phyloP scores from a whole-genome alignment of 768 basidiomycete genomes.

The Dentipellis sp. region DNA sequence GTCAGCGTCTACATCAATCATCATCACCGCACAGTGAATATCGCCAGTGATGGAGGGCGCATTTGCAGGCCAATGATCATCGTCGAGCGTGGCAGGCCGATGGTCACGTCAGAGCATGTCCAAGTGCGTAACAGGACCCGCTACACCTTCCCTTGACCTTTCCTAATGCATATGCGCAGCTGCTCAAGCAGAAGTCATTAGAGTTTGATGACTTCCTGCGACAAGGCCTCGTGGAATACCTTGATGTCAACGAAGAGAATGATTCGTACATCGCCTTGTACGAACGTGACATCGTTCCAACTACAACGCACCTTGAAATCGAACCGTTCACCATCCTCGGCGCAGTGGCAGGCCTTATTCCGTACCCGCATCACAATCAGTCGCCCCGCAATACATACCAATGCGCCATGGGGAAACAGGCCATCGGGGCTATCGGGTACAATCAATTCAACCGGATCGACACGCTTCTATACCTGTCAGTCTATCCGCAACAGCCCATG shows the following conservation, averaged over 20 bases:
- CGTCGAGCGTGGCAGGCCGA: slow-evolving; percentile 71
- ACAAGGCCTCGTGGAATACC: slow-evolving; percentile 91
- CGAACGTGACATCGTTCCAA: slow-evolving; percentile 72
- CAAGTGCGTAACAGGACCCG: slow-evolving; percentile 33
- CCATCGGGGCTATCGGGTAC: slow-evolving; percentile 96
- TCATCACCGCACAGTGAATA: slow-evolving; percentile 90
- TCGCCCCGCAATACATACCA: slow-evolving; percentile 99
- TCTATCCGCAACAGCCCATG: slow-evolving; percentile 99
- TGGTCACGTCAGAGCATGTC: slow-evolving; percentile 76
- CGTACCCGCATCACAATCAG: slow-evolving; percentile 99
- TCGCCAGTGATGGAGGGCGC: slow-evolving; percentile 93
- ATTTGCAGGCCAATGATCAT: slow-evolving; percentile 98
- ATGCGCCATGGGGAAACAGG: slow-evolving; percentile 99
- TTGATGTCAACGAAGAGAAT: slow-evolving; percentile 99
- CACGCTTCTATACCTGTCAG: slow-evolving; percentile 93
- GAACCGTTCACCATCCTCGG: slow-evolving; percentile 97
- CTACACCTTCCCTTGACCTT: background rate
- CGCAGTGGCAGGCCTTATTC: slow-evolving; percentile 96
- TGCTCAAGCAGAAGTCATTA: slow-evolving; percentile 68
- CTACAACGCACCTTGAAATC: slow-evolving; percentile 94
- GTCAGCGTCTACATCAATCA: slow-evolving; percentile 95
- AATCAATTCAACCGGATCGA: slow-evolving; percentile 98
- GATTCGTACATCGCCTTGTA: slow-evolving; percentile 94
- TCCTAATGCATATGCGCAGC: slow-evolving; percentile 29
- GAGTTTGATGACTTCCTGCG: slow-evolving; percentile 92